These are phyloP conservation scores for Bipolaris bicolor DNA, from an alignment of 2,329 filamentous ascomycete genomes.

Conservation along the genomic window DNA sequence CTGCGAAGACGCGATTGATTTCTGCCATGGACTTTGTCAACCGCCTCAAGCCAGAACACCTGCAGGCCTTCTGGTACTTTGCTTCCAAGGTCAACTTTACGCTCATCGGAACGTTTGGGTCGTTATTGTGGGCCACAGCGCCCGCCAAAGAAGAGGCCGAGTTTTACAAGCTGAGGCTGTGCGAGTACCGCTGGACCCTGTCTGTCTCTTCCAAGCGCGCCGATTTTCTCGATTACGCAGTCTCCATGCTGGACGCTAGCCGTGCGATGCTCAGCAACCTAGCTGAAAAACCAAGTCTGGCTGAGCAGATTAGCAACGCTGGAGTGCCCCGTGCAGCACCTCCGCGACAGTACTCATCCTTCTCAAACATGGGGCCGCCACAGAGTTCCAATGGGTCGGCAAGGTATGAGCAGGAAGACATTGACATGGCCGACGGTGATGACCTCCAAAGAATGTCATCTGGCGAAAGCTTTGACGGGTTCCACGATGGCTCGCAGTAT, in stretches of 20 bases:
- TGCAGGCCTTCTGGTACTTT: conserved; percentile 93
- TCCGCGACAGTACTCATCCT: conserved; percentile 24
- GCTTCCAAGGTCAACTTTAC: conserved; percentile 90
- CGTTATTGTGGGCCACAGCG: conserved; percentile 85
- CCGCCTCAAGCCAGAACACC: conserved; percentile 81
- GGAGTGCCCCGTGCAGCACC: conserved; percentile 46
- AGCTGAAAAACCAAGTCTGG: conserved; percentile 52
- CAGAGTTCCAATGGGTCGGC: conserved; percentile 18
- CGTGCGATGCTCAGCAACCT: conserved; percentile 53
- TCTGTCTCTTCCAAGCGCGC: conserved; percentile 80
- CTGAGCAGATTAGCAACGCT: conserved; percentile 46
- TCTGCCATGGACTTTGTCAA: conserved; percentile 98
- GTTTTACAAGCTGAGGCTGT: conserved; percentile 84
- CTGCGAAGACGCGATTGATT: conserved; percentile 91
- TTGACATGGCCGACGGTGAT: conserved; percentile 37
- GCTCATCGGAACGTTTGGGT: conserved; percentile 91
- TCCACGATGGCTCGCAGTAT: conserved; percentile 37
- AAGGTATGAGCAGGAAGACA: conserved; percentile 28
- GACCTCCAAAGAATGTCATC: conserved; percentile 29
- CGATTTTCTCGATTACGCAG: conserved; percentile 54
- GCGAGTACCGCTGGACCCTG: conserved; percentile 93
- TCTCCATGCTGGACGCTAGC: conserved; percentile 54
- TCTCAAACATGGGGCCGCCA: conserved; percentile 28
- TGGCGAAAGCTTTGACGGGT: conserved; percentile 43
- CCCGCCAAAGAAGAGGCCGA: conserved; percentile 87